Conservation (phyloP, 371 early-diverging fungal genomes). For the Mucor piriformis region DNA sequence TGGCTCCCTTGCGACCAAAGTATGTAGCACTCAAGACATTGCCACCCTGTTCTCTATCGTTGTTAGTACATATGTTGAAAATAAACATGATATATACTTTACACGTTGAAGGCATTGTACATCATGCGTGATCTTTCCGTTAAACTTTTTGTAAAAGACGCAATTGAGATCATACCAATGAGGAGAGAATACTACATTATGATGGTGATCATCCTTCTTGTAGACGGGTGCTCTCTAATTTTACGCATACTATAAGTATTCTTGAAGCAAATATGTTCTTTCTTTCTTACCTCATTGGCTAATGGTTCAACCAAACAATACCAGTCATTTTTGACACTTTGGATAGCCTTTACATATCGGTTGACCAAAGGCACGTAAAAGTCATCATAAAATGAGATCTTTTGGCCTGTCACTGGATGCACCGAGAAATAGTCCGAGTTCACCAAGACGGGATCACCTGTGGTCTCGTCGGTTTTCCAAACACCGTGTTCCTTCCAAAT, state of each 20-base stretch:
- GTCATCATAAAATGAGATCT: slow-evolving; percentile 63
- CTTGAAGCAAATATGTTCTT: neutral
- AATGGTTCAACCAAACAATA: slow-evolving; percentile 79
- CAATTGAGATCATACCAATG: slow-evolving; percentile 60
- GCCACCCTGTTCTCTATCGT: slow-evolving; percentile 68
- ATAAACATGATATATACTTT: slow-evolving; percentile 8
- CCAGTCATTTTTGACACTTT: slow-evolving; percentile 52
- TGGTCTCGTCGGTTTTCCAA: slow-evolving; percentile 60
- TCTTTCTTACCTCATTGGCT: slow-evolving; percentile 63
- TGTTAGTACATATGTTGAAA: too few species aligned
- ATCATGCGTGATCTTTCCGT: slow-evolving; percentile 76
- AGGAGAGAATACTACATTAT: slow-evolving; percentile 62
- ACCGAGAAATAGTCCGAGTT: slow-evolving; percentile 68
- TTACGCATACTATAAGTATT: neutral
- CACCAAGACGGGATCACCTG: slow-evolving; percentile 57
- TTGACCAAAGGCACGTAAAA: slow-evolving; percentile 74
- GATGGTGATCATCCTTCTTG: slow-evolving; percentile 54
- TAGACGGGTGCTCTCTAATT: slow-evolving; percentile 66
- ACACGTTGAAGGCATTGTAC: slow-evolving; percentile 74
- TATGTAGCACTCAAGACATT: slow-evolving; percentile 77
- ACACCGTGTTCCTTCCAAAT: slow-evolving; percentile 82
- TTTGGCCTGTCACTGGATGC: slow-evolving; percentile 58
- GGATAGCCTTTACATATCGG: slow-evolving; percentile 63
- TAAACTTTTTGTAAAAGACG: slow-evolving; percentile 75
- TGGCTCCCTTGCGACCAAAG: slow-evolving; percentile 79